Percentiles rank a stretch among this genome's conserved stretches.
Conservation (phyloP, 176 grass and related monocot species). For the Sorghum bicolor region DNA sequence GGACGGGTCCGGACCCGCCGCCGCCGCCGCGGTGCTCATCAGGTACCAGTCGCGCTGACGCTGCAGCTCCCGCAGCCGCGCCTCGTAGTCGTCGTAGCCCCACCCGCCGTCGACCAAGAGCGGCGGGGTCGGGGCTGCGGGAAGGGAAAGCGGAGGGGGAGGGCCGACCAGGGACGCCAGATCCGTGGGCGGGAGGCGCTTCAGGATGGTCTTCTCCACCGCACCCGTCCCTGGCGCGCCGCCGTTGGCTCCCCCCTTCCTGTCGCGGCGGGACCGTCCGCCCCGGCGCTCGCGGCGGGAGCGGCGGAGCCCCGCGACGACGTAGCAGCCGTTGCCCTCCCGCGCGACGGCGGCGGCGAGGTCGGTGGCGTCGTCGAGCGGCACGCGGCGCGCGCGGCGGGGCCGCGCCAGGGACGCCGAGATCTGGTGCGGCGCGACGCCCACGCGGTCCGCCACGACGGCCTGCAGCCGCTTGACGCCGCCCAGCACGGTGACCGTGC, state of each 20-base stretch:
- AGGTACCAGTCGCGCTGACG: slow-evolving; percentile 58
- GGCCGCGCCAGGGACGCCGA: slow-evolving; percentile 45
- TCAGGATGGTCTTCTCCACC: slow-evolving; percentile 49
- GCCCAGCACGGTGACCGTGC: slow-evolving; percentile 48
- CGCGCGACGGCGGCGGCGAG: slow-evolving; percentile 53
- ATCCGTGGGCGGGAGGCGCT: slow-evolving; percentile 55
- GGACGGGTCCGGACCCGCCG: slow-evolving; percentile 17
- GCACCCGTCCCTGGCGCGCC: not conserved
- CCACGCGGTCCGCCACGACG: slow-evolving; percentile 51
- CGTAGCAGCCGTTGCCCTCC: slow-evolving; percentile 57
- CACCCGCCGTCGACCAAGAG: slow-evolving; percentile 10
- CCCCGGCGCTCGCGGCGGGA: slow-evolving; percentile 55
- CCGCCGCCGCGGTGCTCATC: slow-evolving; percentile 7
- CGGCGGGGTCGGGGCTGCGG: not conserved
- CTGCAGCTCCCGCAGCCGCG: slow-evolving; percentile 52
- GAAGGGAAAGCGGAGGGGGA: not conserved
- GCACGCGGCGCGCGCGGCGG: slow-evolving; percentile 36
- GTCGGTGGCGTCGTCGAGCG: slow-evolving; percentile 59
- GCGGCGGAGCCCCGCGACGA: slow-evolving; percentile 50
- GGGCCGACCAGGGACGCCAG: slow-evolving; percentile 33
- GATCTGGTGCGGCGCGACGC: slow-evolving; percentile 63
- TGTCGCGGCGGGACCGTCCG: slow-evolving; percentile 44
- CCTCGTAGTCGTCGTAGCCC: slow-evolving; percentile 68
- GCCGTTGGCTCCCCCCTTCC: not conserved
- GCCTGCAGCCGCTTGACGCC: slow-evolving; percentile 50